Base-by-base conservation (phyloP, 805 yeast genomes). In the Lipomyces orientalis region DNA sequence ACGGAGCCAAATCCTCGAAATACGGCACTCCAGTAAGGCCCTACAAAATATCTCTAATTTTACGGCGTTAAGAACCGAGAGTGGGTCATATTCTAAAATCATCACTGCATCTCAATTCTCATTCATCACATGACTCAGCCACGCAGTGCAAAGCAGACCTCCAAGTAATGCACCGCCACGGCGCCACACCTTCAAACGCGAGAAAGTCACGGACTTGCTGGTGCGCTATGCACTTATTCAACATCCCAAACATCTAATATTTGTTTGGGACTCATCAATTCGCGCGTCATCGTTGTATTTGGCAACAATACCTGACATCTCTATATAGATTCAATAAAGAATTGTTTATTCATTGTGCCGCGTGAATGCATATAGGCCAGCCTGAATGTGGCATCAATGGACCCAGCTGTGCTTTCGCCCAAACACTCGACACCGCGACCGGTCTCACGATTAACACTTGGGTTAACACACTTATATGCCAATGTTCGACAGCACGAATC, bases 371-470 rank as follows among this genome's bases (percentile, higher is more conserved):
- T 31, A 14, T 31, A 52, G 34, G 55, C 12, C 9, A 9, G 31
- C 31, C 55, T 25, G 55, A 12, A 52, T 52, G 55, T 52, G 34
- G 55, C 34, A 31, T 31, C 31, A 52, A 52, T 52, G 55, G 55
- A 52, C 34, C 29, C 55, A 16, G 29, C 55, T 25, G 14, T 16
- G 6, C 55, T 52, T 25, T 52, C 55, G 31, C 55, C 55, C 34
- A 31, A 58, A 6, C 61, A 59, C 46, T 34, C 64, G 39, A 39
- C 64, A 22, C 64, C 55, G 39, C 54, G 54, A 19, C 54, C 39
- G 25, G 64, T 62, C 12, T n/a, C 54, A 22, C n/a, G 61, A n/a
- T 37, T 62, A 25, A 62, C 64, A 22, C 43, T 62, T 9, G 64
- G 64, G 31, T 39, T 62, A 22, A 33, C 54, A n/a, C 34, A 39